These are phyloP conservation scores for Nicotiana tabacum DNA, from an alignment of 257 asterid species.

Conservation along the genomic window DNA sequence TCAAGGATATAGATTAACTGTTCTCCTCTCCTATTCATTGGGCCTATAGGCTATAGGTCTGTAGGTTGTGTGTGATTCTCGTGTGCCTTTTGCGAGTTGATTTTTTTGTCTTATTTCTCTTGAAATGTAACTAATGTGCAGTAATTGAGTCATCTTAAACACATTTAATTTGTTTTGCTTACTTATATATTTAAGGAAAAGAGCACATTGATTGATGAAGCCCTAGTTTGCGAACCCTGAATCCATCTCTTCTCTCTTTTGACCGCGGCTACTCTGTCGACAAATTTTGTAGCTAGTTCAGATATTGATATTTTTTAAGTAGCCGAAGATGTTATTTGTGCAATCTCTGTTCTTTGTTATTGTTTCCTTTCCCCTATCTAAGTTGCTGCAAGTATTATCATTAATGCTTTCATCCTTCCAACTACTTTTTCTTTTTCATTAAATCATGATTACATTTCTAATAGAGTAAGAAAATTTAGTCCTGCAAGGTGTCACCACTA, in stretches of 20 bases:
- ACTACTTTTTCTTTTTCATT: neutral
- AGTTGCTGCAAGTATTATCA: neutral
- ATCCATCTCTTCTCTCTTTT: neutral
- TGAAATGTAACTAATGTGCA: neutral
- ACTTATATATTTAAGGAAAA: neutral
- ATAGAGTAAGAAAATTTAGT: neutral
- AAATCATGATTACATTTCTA: neutral
- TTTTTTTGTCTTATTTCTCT: neutral
- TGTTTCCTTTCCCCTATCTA: neutral
- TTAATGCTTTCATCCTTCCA: neutral
- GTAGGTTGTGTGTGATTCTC: neutral
- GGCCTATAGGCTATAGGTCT: neutral
- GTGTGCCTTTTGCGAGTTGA: neutral
- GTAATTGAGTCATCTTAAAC: neutral
- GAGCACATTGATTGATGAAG: neutral
- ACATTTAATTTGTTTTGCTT: neutral
- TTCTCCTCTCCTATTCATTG: neutral
- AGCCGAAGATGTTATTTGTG: neutral
- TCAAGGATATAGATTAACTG: neutral
- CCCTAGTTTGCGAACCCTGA: neutral
- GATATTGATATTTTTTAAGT: neutral
- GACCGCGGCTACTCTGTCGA: neutral
- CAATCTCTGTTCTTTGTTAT: neutral
- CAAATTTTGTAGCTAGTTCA: neutral
- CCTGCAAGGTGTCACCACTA: neutral